These are phyloP conservation scores for Paraphoma chrysanthemicola DNA, from an alignment of 2,329 filamentous ascomycete species.

Conservation along the genomic window DNA sequence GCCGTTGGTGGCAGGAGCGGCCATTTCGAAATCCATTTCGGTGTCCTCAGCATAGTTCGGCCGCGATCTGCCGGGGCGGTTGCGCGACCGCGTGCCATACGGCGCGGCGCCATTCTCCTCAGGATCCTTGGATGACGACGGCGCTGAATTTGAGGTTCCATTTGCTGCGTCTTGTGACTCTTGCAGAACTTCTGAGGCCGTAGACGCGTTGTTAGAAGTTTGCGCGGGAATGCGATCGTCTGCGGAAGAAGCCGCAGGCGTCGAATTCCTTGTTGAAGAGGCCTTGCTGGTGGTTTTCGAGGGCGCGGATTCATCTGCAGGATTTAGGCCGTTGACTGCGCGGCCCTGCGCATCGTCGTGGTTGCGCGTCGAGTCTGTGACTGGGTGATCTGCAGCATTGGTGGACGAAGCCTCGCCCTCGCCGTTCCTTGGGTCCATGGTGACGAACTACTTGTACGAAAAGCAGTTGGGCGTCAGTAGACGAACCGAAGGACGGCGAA, in stretches of 20 bases:
- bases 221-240: conserved; percentile 34
- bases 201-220: conserved; percentile 33
- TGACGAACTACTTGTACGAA: conserved; percentile 32
- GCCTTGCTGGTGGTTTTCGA: conserved; percentile 43
- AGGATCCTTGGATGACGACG: conserved; percentile 41
- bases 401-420: conserved; percentile 44
- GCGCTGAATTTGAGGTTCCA: conserved; percentile 36
- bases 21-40: conserved; percentile 84
- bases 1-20: conserved; percentile 64
- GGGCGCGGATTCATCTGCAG: conserved; percentile 34
- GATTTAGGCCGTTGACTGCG: conserved; percentile 21
- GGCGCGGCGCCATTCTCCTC: conserved; percentile 60
- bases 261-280: conserved; percentile 45
- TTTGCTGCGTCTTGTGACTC: conserved; percentile 38
- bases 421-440: conserved; percentile 47
- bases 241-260: conserved; percentile 34
- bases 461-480: conserved; percentile 22
- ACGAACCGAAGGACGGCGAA: conserved; percentile 27
- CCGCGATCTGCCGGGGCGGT: conserved; percentile 78
- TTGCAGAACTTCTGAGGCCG: conserved; percentile 33
- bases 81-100: conserved; percentile 94
- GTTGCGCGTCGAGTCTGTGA: conserved; percentile 36
- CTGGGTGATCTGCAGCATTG: conserved; percentile 37
- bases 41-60: conserved; percentile 96
- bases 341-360: conserved; percentile 37